Evolutionary conservation across 1,284 basidiomycete genomes (phyloP), one percentile per base, ranked within the genome.

Genomic region (Sporisorium iseilematis-ciliati): DNA sequence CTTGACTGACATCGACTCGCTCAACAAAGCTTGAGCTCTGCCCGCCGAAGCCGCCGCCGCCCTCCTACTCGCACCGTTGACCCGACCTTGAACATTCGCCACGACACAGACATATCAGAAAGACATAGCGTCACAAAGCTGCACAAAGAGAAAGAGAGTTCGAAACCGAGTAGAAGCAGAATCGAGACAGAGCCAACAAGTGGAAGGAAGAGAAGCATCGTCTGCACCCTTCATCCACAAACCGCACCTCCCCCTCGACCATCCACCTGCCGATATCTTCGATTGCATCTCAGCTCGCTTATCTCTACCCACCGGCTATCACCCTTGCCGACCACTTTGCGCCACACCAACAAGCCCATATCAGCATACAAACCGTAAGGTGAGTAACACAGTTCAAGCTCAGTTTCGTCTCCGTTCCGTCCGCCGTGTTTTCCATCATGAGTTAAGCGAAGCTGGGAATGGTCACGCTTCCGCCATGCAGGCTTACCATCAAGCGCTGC

Each of bases 121-220:
- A 55, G 26, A 43, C 20, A 18, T 16, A 2, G 35, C 35, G 2
- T 38, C 16, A 38, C n/a, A 55, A n/a, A 62, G 26, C 29, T 50
- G 41, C 43, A 25, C 20, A 26, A 26, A 54, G 51, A 48, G 42
- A 56, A 63, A 56, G 53, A 63, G 46, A 63, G 53, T n/a, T 18
- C 48, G 29, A 33, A 31, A 1, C 48, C 48, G 48, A 49, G 12
- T 33, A 41, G 57, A 45, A n/a, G 29, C 26, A 31, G 25, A 46
- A n/a, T 31, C 43, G 51, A 49, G 43, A 26, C 38, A 31, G 33
- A 53, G 33, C 12, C 21, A 12, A 21, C 8, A 35, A 53, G 53
- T n/a, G n/a, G 18, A 54, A 8, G 29, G 4, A 4, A 52, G 26
- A 25, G 41, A 45, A 46, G 43, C 11, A 35, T 3, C 45, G 35